These are phyloP conservation scores for Malus hybrid DNA, from an alignment of 331 rosid genomes.

Conservation along the genomic window DNA sequence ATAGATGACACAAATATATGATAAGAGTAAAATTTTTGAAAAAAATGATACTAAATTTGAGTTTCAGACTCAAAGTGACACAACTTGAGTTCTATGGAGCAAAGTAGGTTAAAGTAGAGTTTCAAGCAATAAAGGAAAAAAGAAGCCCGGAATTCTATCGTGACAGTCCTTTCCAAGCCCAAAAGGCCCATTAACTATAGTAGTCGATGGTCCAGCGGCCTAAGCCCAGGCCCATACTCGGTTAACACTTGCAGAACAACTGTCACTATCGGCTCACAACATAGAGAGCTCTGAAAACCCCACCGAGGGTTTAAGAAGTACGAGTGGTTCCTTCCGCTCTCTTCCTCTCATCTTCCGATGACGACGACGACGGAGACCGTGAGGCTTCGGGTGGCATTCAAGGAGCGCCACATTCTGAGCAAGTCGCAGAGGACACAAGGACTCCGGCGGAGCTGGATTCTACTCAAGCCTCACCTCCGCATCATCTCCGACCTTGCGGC, in stretches of 20 bases:
- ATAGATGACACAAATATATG: too few relatives aligned
- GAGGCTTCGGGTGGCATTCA: conserved; percentile 68
- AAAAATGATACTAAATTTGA: too few relatives aligned
- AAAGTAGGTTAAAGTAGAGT: too few relatives aligned
- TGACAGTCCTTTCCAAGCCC: too few relatives aligned
- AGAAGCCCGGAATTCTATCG: too few relatives aligned
- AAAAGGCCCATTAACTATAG: too few relatives aligned
- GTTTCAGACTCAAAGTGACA: too few relatives aligned
- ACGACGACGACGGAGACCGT: conserved; percentile 36
- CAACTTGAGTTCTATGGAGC: too few relatives aligned
- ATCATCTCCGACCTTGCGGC: conserved; percentile 65
- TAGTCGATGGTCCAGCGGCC: too few relatives aligned
- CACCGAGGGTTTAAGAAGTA: conserved; percentile 3
- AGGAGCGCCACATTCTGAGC: conserved; percentile 36
- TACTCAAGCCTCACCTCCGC: conserved; percentile 53
- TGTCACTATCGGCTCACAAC: neutral
- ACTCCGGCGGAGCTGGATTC: conserved; percentile 68
- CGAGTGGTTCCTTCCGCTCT: too few relatives aligned
- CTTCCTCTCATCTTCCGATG: neutral
- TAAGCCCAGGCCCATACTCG: neutral
- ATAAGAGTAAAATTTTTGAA: too few relatives aligned
- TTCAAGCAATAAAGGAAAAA: too few relatives aligned
- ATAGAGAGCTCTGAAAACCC: neutral
- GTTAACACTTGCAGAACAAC: neutral
- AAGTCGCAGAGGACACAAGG: conserved; percentile 56